Percentiles rank a stretch among this genome's conserved stretches.
phyloP scores from a whole-genome alignment of 768 basidiomycete genomes.

The Cystofilobasidium ferigula region DNA sequence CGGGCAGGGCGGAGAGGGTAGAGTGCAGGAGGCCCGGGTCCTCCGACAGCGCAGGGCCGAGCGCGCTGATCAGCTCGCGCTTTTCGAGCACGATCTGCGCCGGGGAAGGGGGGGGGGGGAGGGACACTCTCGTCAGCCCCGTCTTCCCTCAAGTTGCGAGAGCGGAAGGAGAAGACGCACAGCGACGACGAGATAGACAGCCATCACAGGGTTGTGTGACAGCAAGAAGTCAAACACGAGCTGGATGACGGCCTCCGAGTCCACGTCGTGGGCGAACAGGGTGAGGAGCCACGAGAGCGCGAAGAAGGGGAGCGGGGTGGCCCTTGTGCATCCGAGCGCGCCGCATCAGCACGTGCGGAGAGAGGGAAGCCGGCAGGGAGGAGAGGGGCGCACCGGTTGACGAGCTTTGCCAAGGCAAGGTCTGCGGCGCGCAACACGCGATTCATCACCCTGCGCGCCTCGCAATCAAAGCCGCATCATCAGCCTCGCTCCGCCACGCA shows the following conservation, averaged over 20 bases:
- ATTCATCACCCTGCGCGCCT: constrained; percentile 52
- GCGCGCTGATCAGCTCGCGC: constrained; percentile 52
- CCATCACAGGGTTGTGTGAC: constrained; percentile 64
- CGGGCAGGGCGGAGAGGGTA: constrained; percentile 36
- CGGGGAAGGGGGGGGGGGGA: background rate
- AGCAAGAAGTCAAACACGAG: constrained; percentile 85
- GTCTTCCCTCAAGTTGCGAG: constrained; percentile 2
- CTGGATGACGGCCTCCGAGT: constrained; percentile 77
- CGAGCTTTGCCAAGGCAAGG: constrained; percentile 53
- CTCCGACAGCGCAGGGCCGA: constrained; percentile 41
- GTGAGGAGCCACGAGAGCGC: constrained; percentile 83
- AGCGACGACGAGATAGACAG: constrained; percentile 71
- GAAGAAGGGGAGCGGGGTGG: constrained; percentile 72
- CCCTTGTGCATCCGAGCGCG: constrained; percentile 40
- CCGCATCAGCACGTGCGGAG: background rate
- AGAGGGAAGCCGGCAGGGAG: background rate
- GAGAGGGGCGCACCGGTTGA: constrained; percentile 49
- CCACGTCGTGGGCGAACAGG: constrained; percentile 82
- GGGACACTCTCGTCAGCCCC: too few relatives aligned
- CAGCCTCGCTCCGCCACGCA: background rate
- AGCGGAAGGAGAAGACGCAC: constrained; percentile 44
- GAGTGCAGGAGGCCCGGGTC: constrained; percentile 41
- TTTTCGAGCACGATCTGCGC: constrained; percentile 62
- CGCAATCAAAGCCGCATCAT: too few relatives aligned
- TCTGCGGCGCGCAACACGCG: constrained; percentile 63